Conservation (phyloP, 192 early-diverging fungal species). For the Coemansia sp. region DNA sequence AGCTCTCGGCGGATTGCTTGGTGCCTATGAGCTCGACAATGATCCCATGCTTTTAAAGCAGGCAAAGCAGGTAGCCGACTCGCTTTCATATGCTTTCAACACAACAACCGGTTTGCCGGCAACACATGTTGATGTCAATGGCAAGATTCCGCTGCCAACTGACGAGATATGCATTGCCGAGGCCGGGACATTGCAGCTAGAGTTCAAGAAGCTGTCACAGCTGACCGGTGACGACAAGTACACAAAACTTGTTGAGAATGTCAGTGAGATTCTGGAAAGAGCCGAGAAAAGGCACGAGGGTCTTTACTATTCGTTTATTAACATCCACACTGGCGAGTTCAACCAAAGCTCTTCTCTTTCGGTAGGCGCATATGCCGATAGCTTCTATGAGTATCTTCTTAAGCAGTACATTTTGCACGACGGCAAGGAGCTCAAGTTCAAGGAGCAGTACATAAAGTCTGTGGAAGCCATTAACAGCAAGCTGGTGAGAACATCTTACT, state of each 20-base stretch:
- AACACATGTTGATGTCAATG: conserved; percentile 54
- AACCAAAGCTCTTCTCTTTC: conserved; percentile 49
- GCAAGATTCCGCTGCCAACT: background rate
- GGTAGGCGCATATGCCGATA: conserved; percentile 78
- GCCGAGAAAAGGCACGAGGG: conserved; percentile 53
- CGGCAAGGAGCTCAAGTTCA: conserved; percentile 58
- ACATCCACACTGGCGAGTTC: conserved; percentile 16
- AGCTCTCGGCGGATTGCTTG: conserved; percentile 77
- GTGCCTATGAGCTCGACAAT: conserved; percentile 70
- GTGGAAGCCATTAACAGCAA: conserved; percentile 58
- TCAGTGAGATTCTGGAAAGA: conserved; percentile 49
- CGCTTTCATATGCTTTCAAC: conserved; percentile 67
- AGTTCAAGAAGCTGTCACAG: conserved; percentile 78
- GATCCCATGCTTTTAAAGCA: conserved; percentile 63
- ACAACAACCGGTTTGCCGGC: conserved; percentile 65
- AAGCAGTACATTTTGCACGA: conserved; percentile 83
- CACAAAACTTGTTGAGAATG: conserved; percentile 64
- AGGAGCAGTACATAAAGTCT: conserved; percentile 62
- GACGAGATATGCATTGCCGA: conserved; percentile 54
- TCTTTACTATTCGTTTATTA: conserved; percentile 67
- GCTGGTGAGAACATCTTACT: conserved; percentile 14
- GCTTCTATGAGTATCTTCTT: conserved; percentile 92
- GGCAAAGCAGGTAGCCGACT: conserved; percentile 71
- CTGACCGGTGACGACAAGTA: conserved; percentile 73
- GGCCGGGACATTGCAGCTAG: conserved; percentile 79